Evolutionary conservation across 768 basidiomycete genomes (phyloP).

Genomic region (Calocybe cyanea): DNA sequence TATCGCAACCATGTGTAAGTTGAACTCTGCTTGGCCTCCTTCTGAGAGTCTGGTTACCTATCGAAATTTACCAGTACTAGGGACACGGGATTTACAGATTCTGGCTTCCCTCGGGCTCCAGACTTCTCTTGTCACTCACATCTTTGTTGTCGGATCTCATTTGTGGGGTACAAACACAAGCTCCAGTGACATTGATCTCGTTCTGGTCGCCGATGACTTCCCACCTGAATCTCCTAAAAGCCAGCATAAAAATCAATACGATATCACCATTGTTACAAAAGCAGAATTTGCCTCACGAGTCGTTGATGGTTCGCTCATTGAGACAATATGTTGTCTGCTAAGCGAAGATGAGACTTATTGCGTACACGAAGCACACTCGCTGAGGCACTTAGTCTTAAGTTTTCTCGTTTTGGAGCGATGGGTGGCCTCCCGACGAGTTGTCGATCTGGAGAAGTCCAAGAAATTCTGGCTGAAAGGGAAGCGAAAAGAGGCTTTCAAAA

Average conservation of each 20-base stretch:
- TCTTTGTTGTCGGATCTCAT: conserved; percentile 18
- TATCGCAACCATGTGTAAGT: too few relatives aligned
- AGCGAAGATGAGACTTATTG: conserved; percentile 11
- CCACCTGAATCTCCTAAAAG: conserved; percentile 10
- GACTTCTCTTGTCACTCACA: conserved; percentile 1
- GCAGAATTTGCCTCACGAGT: conserved; percentile 16
- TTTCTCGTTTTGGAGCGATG: conserved; percentile 9
- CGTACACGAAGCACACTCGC: background rate
- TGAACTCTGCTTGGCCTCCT: too few relatives aligned
- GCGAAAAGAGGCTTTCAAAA: conserved; percentile 18
- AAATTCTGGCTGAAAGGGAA: conserved; percentile 21
- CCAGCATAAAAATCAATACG: conserved; percentile 21
- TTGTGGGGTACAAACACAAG: conserved; percentile 19
- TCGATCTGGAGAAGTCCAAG: conserved; percentile 19
- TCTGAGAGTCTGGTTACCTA: too few relatives aligned
- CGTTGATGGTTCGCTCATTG: conserved; percentile 16
- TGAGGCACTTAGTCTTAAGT: conserved; percentile 9
- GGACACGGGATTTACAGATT: background rate
- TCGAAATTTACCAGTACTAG: background rate
- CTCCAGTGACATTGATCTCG: conserved; percentile 19
- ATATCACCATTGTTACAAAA: conserved; percentile 18
- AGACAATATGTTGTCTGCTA: conserved; percentile 21
- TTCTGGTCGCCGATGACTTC: conserved; percentile 15
- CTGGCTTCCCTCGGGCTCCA: conserved; percentile 4
- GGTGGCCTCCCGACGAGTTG: conserved; percentile 9